Base-by-base conservation (phyloP, 2,329 filamentous ascomycete genomes). In the Calonectria leucothoes region DNA sequence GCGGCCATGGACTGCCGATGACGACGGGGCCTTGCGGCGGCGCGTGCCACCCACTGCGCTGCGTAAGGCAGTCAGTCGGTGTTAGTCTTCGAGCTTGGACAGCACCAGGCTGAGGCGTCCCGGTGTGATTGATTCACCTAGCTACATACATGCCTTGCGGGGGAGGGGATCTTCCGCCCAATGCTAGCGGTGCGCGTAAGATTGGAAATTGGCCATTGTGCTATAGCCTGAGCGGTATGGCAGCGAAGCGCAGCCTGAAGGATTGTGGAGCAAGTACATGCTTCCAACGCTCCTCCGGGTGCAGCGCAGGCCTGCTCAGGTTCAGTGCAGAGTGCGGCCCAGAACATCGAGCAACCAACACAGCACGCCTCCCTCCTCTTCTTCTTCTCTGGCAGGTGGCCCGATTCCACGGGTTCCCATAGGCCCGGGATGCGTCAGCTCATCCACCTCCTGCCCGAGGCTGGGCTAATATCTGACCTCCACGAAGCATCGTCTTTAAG, bases 91-190 rank as follows among this genome's bases (percentile, higher is more conserved):
- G n/a, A 45, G 42, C 42, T 27, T 52, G 25, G 51, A 31, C 51
- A 31, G 51, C 39, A 55, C 27, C 51, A 33, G n/a, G 51, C 27
- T 31, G 51, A 55, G 51, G 51, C 51, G 51, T n/a, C 20, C 29
- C 51, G 51, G 51, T 55, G 51, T 55, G 51, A 55, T 55, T 55
- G 51, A 55, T 55, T 55, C 51, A 55, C 27, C 51, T 55, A 55
- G 51, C 51, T n/a, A 55, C 51, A 55, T n/a, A 55, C 51, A 55
- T 33, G 17, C 25, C 27, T 29, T 52, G 42, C n/a, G n/a, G n/a
- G n/a, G n/a, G n/a, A n/a, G n/a, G 42, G 42, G 39, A 45, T 8
- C 39, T n/a, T 6, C n/a, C 39, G 39, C 39, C 39, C 39, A 45
- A 45, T 45, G 20, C 20, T 20, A 45, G 20, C 39, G 39, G 15